Evolutionary conservation across 2,329 filamentous ascomycete genomes (phyloP).

Genomic region (Fonsecaea pedrosoi): DNA sequence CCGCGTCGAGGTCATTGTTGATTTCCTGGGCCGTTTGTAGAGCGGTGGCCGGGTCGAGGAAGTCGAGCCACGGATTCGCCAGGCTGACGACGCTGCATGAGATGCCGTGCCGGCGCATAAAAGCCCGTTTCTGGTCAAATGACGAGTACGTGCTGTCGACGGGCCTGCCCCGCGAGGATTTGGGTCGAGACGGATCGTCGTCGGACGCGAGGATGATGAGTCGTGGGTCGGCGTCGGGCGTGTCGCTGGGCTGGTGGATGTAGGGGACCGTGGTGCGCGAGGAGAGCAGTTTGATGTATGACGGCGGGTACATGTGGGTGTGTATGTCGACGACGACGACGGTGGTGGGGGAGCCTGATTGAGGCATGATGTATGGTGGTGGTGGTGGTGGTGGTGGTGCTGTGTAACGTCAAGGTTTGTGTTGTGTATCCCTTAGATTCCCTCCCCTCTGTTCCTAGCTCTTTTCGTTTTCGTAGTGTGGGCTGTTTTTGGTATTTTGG

Average conservation of each 20-base stretch:
- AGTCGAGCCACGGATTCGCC: slow-evolving; percentile 94
- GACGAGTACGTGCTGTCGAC: slow-evolving; percentile 84
- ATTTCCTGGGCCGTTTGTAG: slow-evolving; percentile 69
- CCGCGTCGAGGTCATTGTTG: slow-evolving; percentile 77
- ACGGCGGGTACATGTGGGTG: slow-evolving; percentile 68
- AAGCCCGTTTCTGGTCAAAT: slow-evolving; percentile 77
- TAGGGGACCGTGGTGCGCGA: slow-evolving; percentile 57
- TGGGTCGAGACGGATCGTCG: slow-evolving; percentile 49
- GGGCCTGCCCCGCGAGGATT: slow-evolving; percentile 71
- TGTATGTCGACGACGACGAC: slow-evolving; percentile 63
- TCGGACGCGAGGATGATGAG: slow-evolving; percentile 57
- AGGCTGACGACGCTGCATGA: slow-evolving; percentile 84
- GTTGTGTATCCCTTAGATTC: neutral
- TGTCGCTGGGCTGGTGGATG: slow-evolving; percentile 49
- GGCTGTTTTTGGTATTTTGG: neutral
- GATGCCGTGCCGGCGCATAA: slow-evolving; percentile 87
- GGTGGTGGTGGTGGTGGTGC: neutral
- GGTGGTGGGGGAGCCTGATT: neutral
- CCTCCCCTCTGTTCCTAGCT: neutral
- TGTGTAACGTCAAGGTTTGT: neutral
- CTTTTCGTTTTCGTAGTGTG: neutral
- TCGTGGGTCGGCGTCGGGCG: slow-evolving; percentile 45
- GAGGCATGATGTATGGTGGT: neutral
- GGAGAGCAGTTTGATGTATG: slow-evolving; percentile 64
- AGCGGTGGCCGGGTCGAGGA: slow-evolving; percentile 68